phyloP scores from a whole-genome alignment of 1,284 basidiomycete species.

The Neolentinus lepideus region DNA sequence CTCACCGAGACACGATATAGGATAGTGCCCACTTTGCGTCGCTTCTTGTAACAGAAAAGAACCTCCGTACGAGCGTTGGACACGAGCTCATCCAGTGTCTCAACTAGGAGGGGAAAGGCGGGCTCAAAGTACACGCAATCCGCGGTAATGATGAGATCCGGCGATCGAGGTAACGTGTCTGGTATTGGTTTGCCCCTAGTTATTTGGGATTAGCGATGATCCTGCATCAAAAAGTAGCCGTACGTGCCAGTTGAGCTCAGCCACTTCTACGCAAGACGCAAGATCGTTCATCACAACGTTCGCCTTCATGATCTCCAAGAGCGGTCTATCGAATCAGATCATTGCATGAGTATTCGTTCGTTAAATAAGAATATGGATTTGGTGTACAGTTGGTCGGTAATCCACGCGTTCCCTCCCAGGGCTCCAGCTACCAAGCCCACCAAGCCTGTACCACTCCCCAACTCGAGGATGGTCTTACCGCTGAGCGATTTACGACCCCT shows the following conservation, averaged over 20 bases:
- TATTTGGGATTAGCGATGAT: slow-evolving; percentile 7
- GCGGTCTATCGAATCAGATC: slow-evolving; percentile 38
- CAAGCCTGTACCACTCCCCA: slow-evolving; percentile 87
- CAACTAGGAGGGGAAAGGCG: slow-evolving; percentile 84
- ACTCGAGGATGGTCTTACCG: slow-evolving; percentile 65
- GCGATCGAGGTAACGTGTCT: slow-evolving; percentile 30
- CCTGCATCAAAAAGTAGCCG: slow-evolving; percentile 5
- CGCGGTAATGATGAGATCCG: slow-evolving; percentile 75
- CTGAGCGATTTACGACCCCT: slow-evolving; percentile 41
- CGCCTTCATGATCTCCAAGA: slow-evolving; percentile 68
- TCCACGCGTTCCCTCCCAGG: slow-evolving; percentile 61
- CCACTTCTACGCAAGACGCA: slow-evolving; percentile 41
- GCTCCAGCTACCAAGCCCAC: slow-evolving; percentile 79
- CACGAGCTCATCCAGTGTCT: slow-evolving; percentile 68
- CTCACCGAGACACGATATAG: slow-evolving; percentile 1
- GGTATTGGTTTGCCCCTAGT: slow-evolving; percentile 51
- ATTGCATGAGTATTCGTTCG: slow-evolving; percentile 7
- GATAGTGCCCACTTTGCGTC: slow-evolving; percentile 64
- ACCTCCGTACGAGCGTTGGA: slow-evolving; percentile 51
- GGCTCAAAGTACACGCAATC: slow-evolving; percentile 97
- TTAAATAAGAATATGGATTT: slow-evolving; percentile 10
- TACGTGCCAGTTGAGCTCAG: slow-evolving; percentile 74
- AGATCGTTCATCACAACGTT: slow-evolving; percentile 67
- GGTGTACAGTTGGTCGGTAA: slow-evolving; percentile 87
- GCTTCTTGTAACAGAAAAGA: slow-evolving; percentile 90